These are phyloP conservation scores for Nematocida major DNA, from an alignment of 371 early-diverging fungal genomes.

Conservation along the genomic window DNA sequence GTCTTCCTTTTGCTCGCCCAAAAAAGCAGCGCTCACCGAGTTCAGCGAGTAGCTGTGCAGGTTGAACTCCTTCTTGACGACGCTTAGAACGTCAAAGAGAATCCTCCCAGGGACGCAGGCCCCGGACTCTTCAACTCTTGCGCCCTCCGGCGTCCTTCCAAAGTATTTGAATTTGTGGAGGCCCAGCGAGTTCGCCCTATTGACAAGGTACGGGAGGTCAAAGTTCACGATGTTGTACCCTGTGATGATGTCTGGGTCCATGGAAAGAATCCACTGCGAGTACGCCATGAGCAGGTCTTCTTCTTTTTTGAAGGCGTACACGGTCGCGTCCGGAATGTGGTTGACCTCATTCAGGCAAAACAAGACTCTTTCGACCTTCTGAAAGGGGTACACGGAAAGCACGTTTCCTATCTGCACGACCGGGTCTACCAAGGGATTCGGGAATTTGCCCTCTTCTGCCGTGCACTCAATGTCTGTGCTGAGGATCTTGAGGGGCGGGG, in stretches of 20 bases:
- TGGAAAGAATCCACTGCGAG: conserved; percentile 66
- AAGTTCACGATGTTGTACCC: conserved; percentile 97
- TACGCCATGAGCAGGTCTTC: conserved; percentile 74
- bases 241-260: conserved; percentile 92
- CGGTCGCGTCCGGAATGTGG: conserved; percentile 82
- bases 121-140: background rate
- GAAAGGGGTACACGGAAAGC: conserved; percentile 77
- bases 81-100: conserved; percentile 84
- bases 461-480: conserved; percentile 98
- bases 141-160: conserved; percentile 67
- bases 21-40: conserved; percentile 86
- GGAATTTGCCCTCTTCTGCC: conserved; percentile 88
- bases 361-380: conserved; percentile 71
- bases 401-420: conserved; percentile 97
- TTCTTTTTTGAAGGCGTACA: conserved; percentile 76
- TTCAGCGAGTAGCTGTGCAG: conserved; percentile 91
- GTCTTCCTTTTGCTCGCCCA: conserved; percentile 98
- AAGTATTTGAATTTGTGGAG: conserved; percentile 72
- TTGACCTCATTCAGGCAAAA: conserved; percentile 81
- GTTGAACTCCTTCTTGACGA: conserved; percentile 91
- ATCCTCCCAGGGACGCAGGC: conserved; percentile 80
- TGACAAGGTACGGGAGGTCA: conserved; percentile 91
- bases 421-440: conserved; percentile 81
- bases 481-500: conserved; percentile 87
- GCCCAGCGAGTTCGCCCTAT: conserved; percentile 75